Conservation (phyloP, 2,329 filamentous ascomycete species). For the Colletotrichum musae region DNA sequence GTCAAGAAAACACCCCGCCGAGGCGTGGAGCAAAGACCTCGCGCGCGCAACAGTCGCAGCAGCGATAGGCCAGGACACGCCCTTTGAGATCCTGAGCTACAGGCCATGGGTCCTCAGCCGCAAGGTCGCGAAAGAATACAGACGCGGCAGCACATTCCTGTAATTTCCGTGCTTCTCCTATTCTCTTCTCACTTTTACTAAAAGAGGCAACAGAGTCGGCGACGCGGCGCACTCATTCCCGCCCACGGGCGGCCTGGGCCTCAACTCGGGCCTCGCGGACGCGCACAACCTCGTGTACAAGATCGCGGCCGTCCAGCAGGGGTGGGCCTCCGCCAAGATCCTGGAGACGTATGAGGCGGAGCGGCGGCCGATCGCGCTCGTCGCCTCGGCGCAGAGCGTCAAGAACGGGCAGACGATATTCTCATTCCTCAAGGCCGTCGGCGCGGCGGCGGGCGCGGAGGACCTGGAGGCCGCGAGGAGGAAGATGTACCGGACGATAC, state of each 20-base stretch:
- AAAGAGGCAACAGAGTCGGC: slow-evolving; percentile 42
- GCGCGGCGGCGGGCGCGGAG: slow-evolving; percentile 51
- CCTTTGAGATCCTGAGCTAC: slow-evolving; percentile 56
- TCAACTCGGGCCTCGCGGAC: slow-evolving; percentile 51
- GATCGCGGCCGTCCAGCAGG: slow-evolving; percentile 53
- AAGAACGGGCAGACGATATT: slow-evolving; percentile 61
- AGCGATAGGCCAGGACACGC: slow-evolving; percentile 50
- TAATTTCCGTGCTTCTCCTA: slow-evolving; percentile 41
- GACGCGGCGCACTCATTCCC: slow-evolving; percentile 53
- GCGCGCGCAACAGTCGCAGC: slow-evolving; percentile 50
- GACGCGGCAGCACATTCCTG: slow-evolving; percentile 54
- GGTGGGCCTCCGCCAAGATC: slow-evolving; percentile 46
- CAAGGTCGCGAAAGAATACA: slow-evolving; percentile 56
- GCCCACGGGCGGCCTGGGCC: slow-evolving; percentile 50
- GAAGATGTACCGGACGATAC: slow-evolving; percentile 49
- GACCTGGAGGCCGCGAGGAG: slow-evolving; percentile 47
- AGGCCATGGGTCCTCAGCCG: slow-evolving; percentile 58
- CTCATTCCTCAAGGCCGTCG: slow-evolving; percentile 54
- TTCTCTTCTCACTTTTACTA: not conserved
- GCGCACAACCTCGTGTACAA: slow-evolving; percentile 54
- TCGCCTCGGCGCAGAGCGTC: slow-evolving; percentile 58
- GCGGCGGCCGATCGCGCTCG: slow-evolving; percentile 54
- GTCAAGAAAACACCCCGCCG: slow-evolving; percentile 51
- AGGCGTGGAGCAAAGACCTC: slow-evolving; percentile 52
- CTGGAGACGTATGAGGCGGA: slow-evolving; percentile 56